Conservation (phyloP, 1,284 basidiomycete species). For the Cutaneotrichosporon cavernicola region DNA sequence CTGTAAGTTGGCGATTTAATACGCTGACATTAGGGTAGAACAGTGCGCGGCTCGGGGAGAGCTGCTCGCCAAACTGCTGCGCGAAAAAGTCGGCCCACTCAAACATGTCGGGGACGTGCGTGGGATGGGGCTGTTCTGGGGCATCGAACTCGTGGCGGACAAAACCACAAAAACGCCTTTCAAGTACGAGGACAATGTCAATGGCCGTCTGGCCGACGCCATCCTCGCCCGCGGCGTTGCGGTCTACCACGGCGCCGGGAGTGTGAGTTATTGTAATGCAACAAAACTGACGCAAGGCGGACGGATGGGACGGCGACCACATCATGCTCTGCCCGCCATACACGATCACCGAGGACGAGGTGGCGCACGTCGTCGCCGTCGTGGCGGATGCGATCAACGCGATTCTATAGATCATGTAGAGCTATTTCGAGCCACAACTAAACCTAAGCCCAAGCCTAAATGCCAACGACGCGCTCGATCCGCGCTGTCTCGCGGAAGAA, state of each 20-base stretch:
- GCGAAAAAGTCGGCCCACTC: conserved; percentile 54
- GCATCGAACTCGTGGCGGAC: conserved; percentile 63
- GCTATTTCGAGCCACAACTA: background rate
- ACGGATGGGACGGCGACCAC: conserved; percentile 42
- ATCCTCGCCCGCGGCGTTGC: conserved; percentile 31
- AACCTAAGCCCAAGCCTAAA: background rate
- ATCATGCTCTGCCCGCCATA: conserved; percentile 44
- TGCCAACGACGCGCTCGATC: background rate
- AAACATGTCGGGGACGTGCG: conserved; percentile 37
- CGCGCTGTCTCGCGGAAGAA: background rate
- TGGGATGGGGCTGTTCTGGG: conserved; percentile 75
- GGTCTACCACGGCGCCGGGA: conserved; percentile 33
- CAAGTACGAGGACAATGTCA: conserved; percentile 25
- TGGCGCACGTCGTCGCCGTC: conserved; percentile 21
- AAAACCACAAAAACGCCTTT: conserved; percentile 33
- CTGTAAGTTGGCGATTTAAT: conserved; percentile 19
- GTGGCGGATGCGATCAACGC: conserved; percentile 28
- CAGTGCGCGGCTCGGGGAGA: conserved; percentile 65
- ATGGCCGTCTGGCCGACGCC: conserved; percentile 30
- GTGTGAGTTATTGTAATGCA: conserved; percentile 13
- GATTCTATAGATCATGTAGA: conserved; percentile 9
- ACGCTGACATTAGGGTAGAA: conserved; percentile 53
- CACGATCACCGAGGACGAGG: conserved; percentile 37
- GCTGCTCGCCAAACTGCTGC: conserved; percentile 66
- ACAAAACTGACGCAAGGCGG: conserved; percentile 21